Base-by-base conservation (phyloP, 2,329 filamentous ascomycete genomes). In the Trichoderma gracile region DNA sequence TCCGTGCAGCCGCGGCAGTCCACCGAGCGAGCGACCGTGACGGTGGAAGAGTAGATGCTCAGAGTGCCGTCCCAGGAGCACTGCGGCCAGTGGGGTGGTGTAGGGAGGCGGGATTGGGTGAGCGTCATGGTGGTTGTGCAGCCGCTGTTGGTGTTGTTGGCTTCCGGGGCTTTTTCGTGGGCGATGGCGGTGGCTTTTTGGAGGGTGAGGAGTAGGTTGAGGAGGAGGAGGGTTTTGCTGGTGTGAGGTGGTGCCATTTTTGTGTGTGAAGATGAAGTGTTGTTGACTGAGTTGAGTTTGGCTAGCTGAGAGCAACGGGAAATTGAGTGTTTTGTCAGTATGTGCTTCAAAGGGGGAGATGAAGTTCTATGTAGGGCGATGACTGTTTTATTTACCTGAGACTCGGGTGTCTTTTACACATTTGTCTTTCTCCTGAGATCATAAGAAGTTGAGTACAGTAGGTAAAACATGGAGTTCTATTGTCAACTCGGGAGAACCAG, bases 1-100 rank as follows among this genome's bases (percentile, higher is more conserved):
- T 67, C 61, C 9, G 68, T 59, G 64, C 75, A 77, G 2, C 74
- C 76, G 50, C 72, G 66, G 64, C 76, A 78, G 68, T 78, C 69
- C 40, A 77, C 63, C 15, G 68, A 49, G 2, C 55, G 65, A 21
- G 65, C 69, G 1, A 70, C 7, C 7, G 71, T 72, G 9, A 68
- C 68, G 1, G 73, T 75, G 4, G 71, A 68, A 1, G 73, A 69
- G 63, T 74, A 75, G 15, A 69, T 42, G 7, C 70, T 73, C 21
- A 49, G 19, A 2, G 69, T 73, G 3, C 68, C 68, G 38, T 73
- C 61, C 15, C 61, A 69, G 2, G 52, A 61, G 63, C 71, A 72
- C 57, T 68, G 66, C 9, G 66, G 65, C 73, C 72, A 75, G 66
- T 67, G 69, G 40, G 74, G 78, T 19, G 68, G 74, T 33, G 69